A percentile compares a stretch with the other conserved stretches of the same genome.
phyloP scores from a whole-genome alignment of 306 rosid genomes.

The Abrus pulchellus region DNA sequence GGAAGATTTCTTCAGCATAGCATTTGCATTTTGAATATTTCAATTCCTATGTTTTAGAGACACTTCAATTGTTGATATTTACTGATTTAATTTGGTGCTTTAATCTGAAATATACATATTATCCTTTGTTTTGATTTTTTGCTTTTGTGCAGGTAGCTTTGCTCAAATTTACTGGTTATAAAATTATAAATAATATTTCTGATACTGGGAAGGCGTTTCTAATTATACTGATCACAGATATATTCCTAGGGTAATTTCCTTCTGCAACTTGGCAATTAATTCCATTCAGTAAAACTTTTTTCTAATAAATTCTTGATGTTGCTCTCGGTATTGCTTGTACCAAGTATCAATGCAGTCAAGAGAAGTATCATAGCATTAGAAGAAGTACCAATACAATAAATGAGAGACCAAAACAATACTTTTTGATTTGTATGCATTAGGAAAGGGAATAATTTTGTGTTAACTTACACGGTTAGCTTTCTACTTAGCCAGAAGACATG shows the following conservation, averaged over 20 bases:
- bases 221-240: slow-evolving; percentile 87
- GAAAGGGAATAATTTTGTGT: slow-evolving; percentile 8
- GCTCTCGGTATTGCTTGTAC: neutral
- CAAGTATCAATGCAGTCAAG: slow-evolving; percentile 28
- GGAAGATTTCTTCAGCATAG: slow-evolving; percentile 14
- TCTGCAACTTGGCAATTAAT: slow-evolving; percentile 30
- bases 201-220: slow-evolving; percentile 98
- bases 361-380: slow-evolving; percentile 30
- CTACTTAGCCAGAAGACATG: neutral
- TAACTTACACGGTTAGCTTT: slow-evolving; percentile 4
- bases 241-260: slow-evolving; percentile 87
- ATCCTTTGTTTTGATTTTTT: slow-evolving; percentile 42
- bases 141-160: slow-evolving; percentile 88
- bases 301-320: slow-evolving; percentile 32
- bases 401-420: too few relatives aligned
- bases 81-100: slow-evolving; percentile 6
- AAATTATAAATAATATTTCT: slow-evolving; percentile 86
- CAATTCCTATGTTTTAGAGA: slow-evolving; percentile 18
- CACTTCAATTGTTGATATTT: slow-evolving; percentile 23
- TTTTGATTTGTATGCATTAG: neutral
- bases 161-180: slow-evolving; percentile 97
- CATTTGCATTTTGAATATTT: slow-evolving; percentile 25
- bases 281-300: slow-evolving; percentile 18
- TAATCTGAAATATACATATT: slow-evolving; percentile 29
- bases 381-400: neutral